Evolutionary conservation across 106 monocot species (phyloP).

Genomic region (Acorus gramineus): DNA sequence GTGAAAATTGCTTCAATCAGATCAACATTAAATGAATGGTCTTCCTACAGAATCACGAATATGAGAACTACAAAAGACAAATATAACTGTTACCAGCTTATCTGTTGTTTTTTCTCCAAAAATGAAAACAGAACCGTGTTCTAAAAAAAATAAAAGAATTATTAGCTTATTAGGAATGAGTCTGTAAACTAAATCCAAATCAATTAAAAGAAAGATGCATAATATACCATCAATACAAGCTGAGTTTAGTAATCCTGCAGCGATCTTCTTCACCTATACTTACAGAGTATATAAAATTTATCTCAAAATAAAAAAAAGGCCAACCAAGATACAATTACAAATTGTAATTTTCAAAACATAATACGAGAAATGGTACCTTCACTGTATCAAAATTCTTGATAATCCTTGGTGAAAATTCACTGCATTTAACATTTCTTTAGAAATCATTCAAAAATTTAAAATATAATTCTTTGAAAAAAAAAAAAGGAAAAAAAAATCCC

Average conservation of each 20-base stretch:
- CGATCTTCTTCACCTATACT: slow-evolving; percentile 60
- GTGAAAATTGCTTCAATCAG: slow-evolving; percentile 1
- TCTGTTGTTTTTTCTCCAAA: slow-evolving; percentile 67
- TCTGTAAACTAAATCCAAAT: background rate
- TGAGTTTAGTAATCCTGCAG: slow-evolving; percentile 89
- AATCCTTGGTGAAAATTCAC: slow-evolving; percentile 96
- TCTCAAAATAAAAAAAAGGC: background rate
- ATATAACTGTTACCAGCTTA: slow-evolving; percentile 34
- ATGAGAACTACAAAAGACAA: too few relatives aligned
- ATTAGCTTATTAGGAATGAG: background rate
- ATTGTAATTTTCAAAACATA: background rate
- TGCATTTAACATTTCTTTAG: slow-evolving; percentile 73
- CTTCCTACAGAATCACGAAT: too few relatives aligned
- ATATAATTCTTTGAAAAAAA: slow-evolving; percentile 15
- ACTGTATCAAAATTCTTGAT: slow-evolving; percentile 76
- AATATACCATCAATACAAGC: slow-evolving; percentile 82
- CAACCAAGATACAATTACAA: background rate
- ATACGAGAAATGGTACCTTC: slow-evolving; percentile 41
- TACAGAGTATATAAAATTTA: background rate
- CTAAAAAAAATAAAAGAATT: slow-evolving; percentile 24
- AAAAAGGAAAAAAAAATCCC: background rate
- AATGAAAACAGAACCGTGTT: slow-evolving; percentile 58
- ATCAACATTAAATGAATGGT: background rate
- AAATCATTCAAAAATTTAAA: slow-evolving; percentile 44
- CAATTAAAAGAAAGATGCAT: background rate